phyloP scores from a whole-genome alignment of 805 yeast genomes.

The Metschnikowia hibisci region DNA sequence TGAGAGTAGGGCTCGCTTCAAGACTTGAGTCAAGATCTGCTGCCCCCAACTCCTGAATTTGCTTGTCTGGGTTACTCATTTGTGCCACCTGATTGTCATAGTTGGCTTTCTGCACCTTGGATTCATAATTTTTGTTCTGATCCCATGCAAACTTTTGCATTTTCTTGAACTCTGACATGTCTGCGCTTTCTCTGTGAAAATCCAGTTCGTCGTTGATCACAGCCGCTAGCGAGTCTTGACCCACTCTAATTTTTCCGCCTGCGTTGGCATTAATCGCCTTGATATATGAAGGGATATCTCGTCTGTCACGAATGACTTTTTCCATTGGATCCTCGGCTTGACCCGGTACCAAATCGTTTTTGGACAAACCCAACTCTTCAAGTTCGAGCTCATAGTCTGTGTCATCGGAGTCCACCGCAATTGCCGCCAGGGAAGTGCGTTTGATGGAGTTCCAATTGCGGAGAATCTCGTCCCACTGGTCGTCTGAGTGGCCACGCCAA shows the following conservation, averaged over 20 bases:
- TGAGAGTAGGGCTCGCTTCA: conserved; percentile 37
- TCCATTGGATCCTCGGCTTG: conserved; percentile 34
- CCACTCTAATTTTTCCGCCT: conserved; percentile 35
- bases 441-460: conserved; percentile 43
- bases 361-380: conserved; percentile 31
- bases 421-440: conserved; percentile 9
- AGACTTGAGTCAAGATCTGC: conserved; percentile 28
- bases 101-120: conserved; percentile 9
- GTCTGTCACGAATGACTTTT: conserved; percentile 57
- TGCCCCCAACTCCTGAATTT: conserved; percentile 7
- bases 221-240: conserved; percentile 26
- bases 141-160: conserved; percentile 51
- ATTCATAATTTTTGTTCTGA: conserved; percentile 15
- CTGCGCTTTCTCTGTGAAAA: conserved; percentile 39
- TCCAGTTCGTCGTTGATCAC: conserved; percentile 12
- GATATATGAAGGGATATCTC: conserved; percentile 69
- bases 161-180: conserved; percentile 50
- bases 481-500: conserved; percentile 74
- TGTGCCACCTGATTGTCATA: conserved; percentile 13
- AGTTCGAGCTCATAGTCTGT: conserved; percentile 41
- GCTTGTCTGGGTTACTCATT: conserved; percentile 11
- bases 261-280: conserved; percentile 38
- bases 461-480: conserved; percentile 54
- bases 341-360: conserved; percentile 23
- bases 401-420: conserved; percentile 29